A percentile compares a stretch with the other conserved stretches of the same genome.
Evolutionary conservation across 371 early-diverging fungal genomes (phyloP).

Genomic region (Mucor lusitanicus): DNA sequence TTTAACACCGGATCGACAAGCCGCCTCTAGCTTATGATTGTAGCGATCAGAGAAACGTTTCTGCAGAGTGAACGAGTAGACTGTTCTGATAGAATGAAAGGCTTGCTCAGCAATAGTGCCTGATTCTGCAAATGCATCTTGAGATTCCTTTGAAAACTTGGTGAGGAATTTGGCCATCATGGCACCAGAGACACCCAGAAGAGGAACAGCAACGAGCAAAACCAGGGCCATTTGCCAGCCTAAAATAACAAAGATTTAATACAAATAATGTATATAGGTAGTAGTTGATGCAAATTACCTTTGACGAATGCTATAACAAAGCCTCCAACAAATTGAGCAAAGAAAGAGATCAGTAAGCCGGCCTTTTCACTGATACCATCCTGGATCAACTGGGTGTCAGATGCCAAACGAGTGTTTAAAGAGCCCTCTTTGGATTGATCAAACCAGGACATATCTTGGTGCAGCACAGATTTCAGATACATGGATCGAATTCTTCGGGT

Average conservation of each 20-base stretch:
- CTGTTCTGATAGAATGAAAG: slow-evolving; percentile 83
- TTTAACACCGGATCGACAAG: slow-evolving; percentile 56
- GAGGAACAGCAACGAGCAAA: slow-evolving; percentile 68
- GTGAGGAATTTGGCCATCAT: slow-evolving; percentile 74
- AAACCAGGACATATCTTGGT: slow-evolving; percentile 89
- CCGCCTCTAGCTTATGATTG: slow-evolving; percentile 49
- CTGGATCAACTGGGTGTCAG: slow-evolving; percentile 75
- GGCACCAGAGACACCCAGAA: slow-evolving; percentile 46
- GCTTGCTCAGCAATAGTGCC: slow-evolving; percentile 62
- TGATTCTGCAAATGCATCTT: slow-evolving; percentile 42
- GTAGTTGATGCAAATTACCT: slow-evolving; percentile 51
- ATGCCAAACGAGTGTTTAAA: slow-evolving; percentile 68
- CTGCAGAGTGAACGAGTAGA: slow-evolving; percentile 82
- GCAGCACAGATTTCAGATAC: slow-evolving; percentile 71
- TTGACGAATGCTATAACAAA: slow-evolving; percentile 64
- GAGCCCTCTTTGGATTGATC: slow-evolving; percentile 70
- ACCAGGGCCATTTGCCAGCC: slow-evolving; percentile 38
- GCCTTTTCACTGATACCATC: slow-evolving; percentile 88
- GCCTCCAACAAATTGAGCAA: slow-evolving; percentile 31
- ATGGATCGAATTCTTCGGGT: slow-evolving; percentile 37
- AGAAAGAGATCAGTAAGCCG: slow-evolving; percentile 66
- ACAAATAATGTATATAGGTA: background rate
- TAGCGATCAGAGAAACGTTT: slow-evolving; percentile 67
- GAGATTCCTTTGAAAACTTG: slow-evolving; percentile 34
- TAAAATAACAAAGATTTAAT: background rate